Evolutionary conservation across 371 early-diverging fungal genomes (phyloP).

Genomic region (Vairimorpha ceranae): DNA sequence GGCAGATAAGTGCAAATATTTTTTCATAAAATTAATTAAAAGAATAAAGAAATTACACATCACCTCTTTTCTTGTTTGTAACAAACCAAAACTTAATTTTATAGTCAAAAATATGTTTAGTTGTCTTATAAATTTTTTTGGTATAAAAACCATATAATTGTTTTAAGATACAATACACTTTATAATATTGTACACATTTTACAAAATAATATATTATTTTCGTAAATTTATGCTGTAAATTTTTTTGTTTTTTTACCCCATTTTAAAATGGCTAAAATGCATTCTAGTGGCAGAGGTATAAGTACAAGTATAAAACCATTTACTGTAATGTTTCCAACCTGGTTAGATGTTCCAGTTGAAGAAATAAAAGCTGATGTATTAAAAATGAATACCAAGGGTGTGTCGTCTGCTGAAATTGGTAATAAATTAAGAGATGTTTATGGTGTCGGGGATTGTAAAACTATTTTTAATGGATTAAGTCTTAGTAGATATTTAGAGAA

Average conservation of each 20-base stretch:
- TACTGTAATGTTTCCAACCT: slow-evolving; percentile 87
- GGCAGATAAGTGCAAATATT: too few relatives aligned
- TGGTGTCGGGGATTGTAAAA: slow-evolving; percentile 88
- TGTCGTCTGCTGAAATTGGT: slow-evolving; percentile 96
- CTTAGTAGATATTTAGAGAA: slow-evolving; percentile 80
- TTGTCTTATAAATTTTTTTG: too few relatives aligned
- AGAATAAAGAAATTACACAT: too few relatives aligned
- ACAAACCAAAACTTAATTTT: too few relatives aligned
- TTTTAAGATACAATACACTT: too few relatives aligned
- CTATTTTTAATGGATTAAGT: slow-evolving; percentile 82
- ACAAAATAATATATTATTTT: too few relatives aligned
- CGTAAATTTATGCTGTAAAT: background rate
- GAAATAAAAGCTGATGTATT: slow-evolving; percentile 93
- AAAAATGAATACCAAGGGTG: slow-evolving; percentile 97
- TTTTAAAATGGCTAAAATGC: slow-evolving; percentile 62
- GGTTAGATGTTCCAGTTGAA: slow-evolving; percentile 85
- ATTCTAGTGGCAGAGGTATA: slow-evolving; percentile 79
- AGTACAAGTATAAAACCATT: slow-evolving; percentile 93
- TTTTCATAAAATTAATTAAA: too few relatives aligned
- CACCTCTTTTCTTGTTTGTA: too few relatives aligned
- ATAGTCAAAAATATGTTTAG: too few relatives aligned
- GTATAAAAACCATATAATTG: too few relatives aligned
- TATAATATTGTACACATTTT: too few relatives aligned
- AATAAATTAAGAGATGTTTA: slow-evolving; percentile 89
- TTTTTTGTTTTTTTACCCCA: slow-evolving; percentile 13